A percentile compares a stretch with the other conserved stretches of the same genome.
These are phyloP conservation scores for Truncatella angustata DNA, from an alignment of 2,329 filamentous ascomycete species.

Conservation along the genomic window DNA sequence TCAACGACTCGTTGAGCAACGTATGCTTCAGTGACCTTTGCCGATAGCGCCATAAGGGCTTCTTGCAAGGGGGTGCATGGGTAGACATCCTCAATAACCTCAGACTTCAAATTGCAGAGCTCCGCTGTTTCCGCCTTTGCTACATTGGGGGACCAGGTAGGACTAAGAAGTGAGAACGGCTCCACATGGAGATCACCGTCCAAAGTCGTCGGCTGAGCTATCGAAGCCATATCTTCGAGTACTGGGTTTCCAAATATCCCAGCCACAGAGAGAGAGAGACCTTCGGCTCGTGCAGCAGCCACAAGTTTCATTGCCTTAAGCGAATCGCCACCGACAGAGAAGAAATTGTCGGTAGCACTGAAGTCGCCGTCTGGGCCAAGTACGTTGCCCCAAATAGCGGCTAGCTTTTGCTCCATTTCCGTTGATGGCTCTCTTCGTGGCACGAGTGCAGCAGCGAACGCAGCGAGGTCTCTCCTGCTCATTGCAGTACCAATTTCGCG, in stretches of 20 bases:
- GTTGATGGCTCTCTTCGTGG: slow-evolving; percentile 36
- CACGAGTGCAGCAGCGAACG: slow-evolving; percentile 27
- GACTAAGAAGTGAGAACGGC: slow-evolving; percentile 39
- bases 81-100: slow-evolving; percentile 47
- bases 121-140: slow-evolving; percentile 36
- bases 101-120: slow-evolving; percentile 36
- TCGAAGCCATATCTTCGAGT: slow-evolving; percentile 41
- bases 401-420: slow-evolving; percentile 34
- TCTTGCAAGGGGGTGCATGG: slow-evolving; percentile 55
- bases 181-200: slow-evolving; percentile 24
- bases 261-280: slow-evolving; percentile 41
- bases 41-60: slow-evolving; percentile 51
- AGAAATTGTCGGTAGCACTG: slow-evolving; percentile 30
- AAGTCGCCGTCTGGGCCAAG: slow-evolving; percentile 32
- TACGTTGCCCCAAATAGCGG: slow-evolving; percentile 35
- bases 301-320: slow-evolving; percentile 51
- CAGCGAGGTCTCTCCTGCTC: slow-evolving; percentile 37
- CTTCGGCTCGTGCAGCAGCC: slow-evolving; percentile 37
- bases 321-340: slow-evolving; percentile 40
- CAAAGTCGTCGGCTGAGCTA: slow-evolving; percentile 25
- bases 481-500: slow-evolving; percentile 42
- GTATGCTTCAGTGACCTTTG: slow-evolving; percentile 50
- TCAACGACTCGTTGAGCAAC: slow-evolving; percentile 48
- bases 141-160: slow-evolving; percentile 30
- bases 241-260: slow-evolving; percentile 44